Evolutionary conservation across 768 basidiomycete species (phyloP).

Genomic region (Chiua virens): DNA sequence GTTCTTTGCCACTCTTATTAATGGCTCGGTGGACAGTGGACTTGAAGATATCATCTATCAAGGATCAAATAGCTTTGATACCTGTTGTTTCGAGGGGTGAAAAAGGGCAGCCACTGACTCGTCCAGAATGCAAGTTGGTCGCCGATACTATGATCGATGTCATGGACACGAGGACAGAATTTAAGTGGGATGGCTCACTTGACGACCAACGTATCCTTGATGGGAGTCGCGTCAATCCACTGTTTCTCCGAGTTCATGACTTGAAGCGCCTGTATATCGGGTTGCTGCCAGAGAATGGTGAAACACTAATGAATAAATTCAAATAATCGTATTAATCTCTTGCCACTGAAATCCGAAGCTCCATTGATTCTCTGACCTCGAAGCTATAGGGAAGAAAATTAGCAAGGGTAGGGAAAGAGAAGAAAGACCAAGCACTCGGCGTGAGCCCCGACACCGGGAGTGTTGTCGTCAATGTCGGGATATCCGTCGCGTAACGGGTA

Average conservation of each 20-base stretch:
- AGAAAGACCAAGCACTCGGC: conserved; percentile 50
- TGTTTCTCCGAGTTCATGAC: conserved; percentile 72
- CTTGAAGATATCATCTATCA: conserved; percentile 81
- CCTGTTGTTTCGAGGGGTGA: not conserved
- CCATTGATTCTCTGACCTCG: conserved; percentile 33
- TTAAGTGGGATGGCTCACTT: conserved; percentile 53
- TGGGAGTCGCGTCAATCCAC: conserved; percentile 84
- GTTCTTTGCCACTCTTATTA: conserved; percentile 64
- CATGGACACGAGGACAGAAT: conserved; percentile 16
- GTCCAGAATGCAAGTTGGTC: conserved; percentile 91
- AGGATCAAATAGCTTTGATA: not conserved
- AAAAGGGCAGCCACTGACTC: conserved; percentile 48
- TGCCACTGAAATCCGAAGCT: not conserved
- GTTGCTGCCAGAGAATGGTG: conserved; percentile 84
- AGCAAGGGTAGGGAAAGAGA: not conserved
- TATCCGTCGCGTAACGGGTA: conserved; percentile 73
- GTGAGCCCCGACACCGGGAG: conserved; percentile 82
- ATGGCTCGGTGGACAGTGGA: conserved; percentile 87
- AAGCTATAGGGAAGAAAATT: conserved; percentile 32
- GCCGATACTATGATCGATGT: conserved; percentile 55
- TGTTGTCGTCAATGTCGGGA: conserved; percentile 48
- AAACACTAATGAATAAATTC: conserved; percentile 55
- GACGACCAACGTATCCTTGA: conserved; percentile 79
- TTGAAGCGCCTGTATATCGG: conserved; percentile 73
- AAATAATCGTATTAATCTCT: not conserved